phyloP scores from a whole-genome alignment of 768 basidiomycete species.

The Psilocybe tampanensis region DNA sequence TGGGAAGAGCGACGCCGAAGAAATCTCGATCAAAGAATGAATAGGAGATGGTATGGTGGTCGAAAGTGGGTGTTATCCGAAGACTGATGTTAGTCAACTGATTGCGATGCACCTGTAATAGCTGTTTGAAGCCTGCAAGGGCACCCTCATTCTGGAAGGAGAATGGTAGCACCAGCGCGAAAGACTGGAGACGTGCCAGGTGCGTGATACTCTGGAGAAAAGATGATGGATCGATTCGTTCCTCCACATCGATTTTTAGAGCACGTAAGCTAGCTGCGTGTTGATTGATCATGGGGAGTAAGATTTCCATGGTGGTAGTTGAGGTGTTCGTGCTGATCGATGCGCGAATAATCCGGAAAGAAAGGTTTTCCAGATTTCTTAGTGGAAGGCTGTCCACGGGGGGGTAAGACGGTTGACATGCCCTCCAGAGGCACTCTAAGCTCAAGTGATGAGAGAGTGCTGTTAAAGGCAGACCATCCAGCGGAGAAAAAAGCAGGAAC shows the following conservation, averaged over 20 bases:
- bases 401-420: conserved; percentile 13
- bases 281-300: conserved; percentile 27
- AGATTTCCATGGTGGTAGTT: conserved; percentile 9
- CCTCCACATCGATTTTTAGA: conserved; percentile 13
- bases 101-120: conserved; percentile 21
- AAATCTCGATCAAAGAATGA: conserved; percentile 14
- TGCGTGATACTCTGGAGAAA: conserved; percentile 15
- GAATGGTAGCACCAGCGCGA: conserved; percentile 20
- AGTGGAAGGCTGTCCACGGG: conserved; percentile 5
- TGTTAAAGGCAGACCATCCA: conserved; percentile 24
- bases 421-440: conserved; percentile 25
- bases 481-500: conserved; percentile 13
- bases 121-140: conserved; percentile 19
- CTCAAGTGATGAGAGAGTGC: conserved; percentile 17
- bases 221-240: conserved; percentile 18
- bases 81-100: conserved; percentile 19
- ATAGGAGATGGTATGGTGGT: conserved; percentile 1
- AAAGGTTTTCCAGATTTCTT: conserved; percentile 19
- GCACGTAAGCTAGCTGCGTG: conserved; percentile 19
- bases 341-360: conserved; percentile 19
- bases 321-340: conserved; percentile 15
- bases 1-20: conserved; percentile 10
- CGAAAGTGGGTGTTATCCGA: background rate
- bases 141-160: conserved; percentile 14
- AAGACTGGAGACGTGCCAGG: conserved; percentile 18